Conservation (phyloP, 805 yeast genomes). For the Priceomyces melissophilus region DNA sequence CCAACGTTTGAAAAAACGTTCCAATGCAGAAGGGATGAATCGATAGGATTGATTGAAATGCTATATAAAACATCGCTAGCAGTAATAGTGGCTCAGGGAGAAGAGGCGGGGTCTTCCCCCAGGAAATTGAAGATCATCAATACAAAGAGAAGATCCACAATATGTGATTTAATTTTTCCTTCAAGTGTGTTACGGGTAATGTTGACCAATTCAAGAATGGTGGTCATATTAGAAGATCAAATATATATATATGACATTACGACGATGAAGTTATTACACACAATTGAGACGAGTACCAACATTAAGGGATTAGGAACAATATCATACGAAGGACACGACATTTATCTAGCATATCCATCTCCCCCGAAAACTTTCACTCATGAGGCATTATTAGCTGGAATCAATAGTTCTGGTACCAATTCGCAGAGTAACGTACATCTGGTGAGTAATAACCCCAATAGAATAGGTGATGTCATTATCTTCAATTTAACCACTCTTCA, state of each 20-base stretch:
- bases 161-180: conserved; percentile 43
- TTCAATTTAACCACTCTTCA: conserved; percentile 73
- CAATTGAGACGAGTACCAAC: conserved; percentile 44
- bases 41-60: conserved; percentile 81
- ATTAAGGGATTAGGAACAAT: conserved; percentile 57
- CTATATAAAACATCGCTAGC: conserved; percentile 82
- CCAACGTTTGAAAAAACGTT: conserved; percentile 28
- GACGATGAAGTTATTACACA: conserved; percentile 40
- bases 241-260: conserved; percentile 41
- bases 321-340: conserved; percentile 46
- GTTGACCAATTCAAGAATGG: conserved; percentile 29
- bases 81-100: conserved; percentile 79
- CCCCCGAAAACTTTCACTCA: conserved; percentile 59
- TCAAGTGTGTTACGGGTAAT: conserved; percentile 38
- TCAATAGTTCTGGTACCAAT: conserved; percentile 37
- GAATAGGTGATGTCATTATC: conserved; percentile 69
- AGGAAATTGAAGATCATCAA: conserved; percentile 78
- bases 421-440: conserved; percentile 37
- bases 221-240: conserved; percentile 41
- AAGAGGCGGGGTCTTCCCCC: conserved; percentile 69
- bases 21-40: conserved; percentile 39
- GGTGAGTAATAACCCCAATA: conserved; percentile 39
- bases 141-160: conserved; percentile 59
- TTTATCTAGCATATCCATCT: conserved; percentile 69
- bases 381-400: conserved; percentile 38